Percentiles rank a stretch among this genome's conserved stretches.
These are phyloP conservation scores for Isoetes taiwanensis DNA, from an alignment of 75 land plant genomes.

Conservation along the genomic window DNA sequence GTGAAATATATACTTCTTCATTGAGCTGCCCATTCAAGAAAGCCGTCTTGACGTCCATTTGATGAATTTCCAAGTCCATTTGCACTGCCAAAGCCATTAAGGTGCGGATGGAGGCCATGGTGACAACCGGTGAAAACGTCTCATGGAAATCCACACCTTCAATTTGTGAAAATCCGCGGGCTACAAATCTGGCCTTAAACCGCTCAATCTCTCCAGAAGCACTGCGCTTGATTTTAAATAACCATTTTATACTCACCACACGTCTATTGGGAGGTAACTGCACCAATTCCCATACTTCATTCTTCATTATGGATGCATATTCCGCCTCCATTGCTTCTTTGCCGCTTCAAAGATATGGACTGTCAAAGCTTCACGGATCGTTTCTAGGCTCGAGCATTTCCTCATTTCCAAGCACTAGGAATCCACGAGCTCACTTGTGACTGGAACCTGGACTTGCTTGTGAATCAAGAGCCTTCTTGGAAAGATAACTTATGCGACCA, in stretches of 20 bases:
- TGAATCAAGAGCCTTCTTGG: too few species aligned
- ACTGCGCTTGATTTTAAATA: background rate
- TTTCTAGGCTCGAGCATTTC: too few species aligned
- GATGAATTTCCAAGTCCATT: constrained; percentile 4
- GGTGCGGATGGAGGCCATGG: background rate
- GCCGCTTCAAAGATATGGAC: too few species aligned
- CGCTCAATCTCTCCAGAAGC: background rate
- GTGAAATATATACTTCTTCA: background rate
- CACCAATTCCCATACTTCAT: background rate
- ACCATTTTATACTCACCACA: background rate
- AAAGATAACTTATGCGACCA: too few species aligned
- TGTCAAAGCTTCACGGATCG: too few species aligned
- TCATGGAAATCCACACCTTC: background rate
- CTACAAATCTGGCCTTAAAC: background rate
- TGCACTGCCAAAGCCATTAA: background rate
- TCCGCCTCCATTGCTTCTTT: background rate
- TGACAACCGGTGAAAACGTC: background rate
- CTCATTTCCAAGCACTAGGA: too few species aligned
- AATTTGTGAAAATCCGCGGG: background rate
- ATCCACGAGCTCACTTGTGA: too few species aligned
- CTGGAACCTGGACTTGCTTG: too few species aligned
- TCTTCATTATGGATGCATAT: background rate
- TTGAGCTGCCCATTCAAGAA: background rate
- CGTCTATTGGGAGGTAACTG: background rate
- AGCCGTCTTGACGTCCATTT: background rate